Evolutionary conservation across 352 stramenopile species (phyloP), one percentile per base, ranked within the genome.

Genomic region (Halophytophthora polymorphica): DNA sequence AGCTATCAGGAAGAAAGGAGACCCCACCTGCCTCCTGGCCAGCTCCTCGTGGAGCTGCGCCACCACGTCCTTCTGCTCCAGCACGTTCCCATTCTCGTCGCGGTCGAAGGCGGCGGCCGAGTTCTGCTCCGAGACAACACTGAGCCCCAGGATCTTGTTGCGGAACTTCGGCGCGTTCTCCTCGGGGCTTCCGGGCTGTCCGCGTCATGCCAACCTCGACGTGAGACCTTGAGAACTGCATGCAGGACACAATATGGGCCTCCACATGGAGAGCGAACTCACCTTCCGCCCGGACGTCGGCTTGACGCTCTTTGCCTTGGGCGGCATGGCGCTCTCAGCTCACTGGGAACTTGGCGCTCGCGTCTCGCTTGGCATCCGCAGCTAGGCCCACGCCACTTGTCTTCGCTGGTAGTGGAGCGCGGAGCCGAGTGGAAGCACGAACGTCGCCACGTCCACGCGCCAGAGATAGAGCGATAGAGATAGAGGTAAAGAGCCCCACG

Each of bases 31-130:
- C 52, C 77, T 72, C 25, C 77, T 72, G 2, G 61, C 58, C 11
- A 90, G 63, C 23, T 90, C 75, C 33, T 84, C 68, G 34, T 88
- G 75, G 21, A 88, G 57, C 34, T 88, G 71, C 7, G 69, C 53
- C 4, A 83, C 46, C n/a, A 75, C 58, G n/a, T 86, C 75, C 13
- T 66, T 74, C 22, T 73, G 67, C 1, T 88, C 67, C 8, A 51
- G 45, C 0, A 67, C 58, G 60, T 60, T 58, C 6, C 52, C 43
- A 33, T 56, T 51, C 28, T 64, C 63, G 22, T 62, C 41, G 35
- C 61, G 58, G n/a, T 15, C 35, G 12, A 56, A 61, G 14, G 55
- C 38, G 19, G 58, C 21, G 18, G 40, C 61, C 17, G 66, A 52
- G 37, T 73, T 73, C 41, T 84, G 68, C 53, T 81, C 72, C 3